Percentiles rank a stretch among this genome's conserved stretches.
phyloP scores from a whole-genome alignment of 1,284 basidiomycete species.

The Psilocybe mexicana region DNA sequence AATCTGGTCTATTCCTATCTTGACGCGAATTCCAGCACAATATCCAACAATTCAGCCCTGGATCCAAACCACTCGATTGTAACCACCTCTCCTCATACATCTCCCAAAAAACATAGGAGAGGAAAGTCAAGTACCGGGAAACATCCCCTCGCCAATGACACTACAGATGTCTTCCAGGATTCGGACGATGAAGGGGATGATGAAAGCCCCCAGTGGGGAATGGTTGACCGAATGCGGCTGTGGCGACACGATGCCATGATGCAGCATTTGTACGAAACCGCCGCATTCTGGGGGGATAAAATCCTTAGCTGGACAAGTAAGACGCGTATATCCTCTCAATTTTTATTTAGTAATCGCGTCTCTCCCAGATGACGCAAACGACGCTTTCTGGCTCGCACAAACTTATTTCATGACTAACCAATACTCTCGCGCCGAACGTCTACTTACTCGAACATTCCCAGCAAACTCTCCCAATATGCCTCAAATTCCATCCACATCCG shows the following conservation, averaged over 20 bases:
- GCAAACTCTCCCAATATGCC: constrained; percentile 43
- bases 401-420: constrained; percentile 95
- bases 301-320: constrained; percentile 91
- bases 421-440: constrained; percentile 90
- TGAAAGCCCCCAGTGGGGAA: constrained; percentile 72
- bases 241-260: constrained; percentile 98
- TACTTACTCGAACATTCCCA: constrained; percentile 83
- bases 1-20: constrained; percentile 68
- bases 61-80: constrained; percentile 78
- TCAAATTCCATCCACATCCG: constrained; percentile 22
- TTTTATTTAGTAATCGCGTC: constrained; percentile 8
- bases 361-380: constrained; percentile 77
- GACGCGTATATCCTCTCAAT: constrained; percentile 34
- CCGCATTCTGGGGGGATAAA: constrained; percentile 98
- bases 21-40: constrained; percentile 56
- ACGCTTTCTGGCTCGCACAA: constrained; percentile 99
- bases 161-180: constrained; percentile 73
- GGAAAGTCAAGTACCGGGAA: constrained; percentile 49
- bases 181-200: constrained; percentile 59
- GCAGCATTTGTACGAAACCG: constrained; percentile 97
- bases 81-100: constrained; percentile 64
- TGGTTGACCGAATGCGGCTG: constrained; percentile 92
- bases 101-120: constrained; percentile 52
- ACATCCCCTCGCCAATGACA: constrained; percentile 67
- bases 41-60: constrained; percentile 56